These are phyloP conservation scores for Bremia lactucae DNA, from an alignment of 352 stramenopile genomes.

Conservation along the genomic window DNA sequence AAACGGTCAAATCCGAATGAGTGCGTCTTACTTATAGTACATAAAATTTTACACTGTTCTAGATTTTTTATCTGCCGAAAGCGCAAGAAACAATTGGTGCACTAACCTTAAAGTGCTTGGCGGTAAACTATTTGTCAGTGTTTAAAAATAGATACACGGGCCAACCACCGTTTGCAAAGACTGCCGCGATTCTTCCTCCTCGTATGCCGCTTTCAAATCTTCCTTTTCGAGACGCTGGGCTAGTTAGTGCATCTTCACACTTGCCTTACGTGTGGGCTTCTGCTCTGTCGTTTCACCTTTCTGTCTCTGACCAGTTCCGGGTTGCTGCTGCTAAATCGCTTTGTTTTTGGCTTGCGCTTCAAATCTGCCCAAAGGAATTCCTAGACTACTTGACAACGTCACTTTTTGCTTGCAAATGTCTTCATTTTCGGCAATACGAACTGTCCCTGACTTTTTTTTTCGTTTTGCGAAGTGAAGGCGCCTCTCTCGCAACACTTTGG, in stretches of 20 bases:
- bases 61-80: no score
- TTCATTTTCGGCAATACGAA: slow-evolving; percentile 14
- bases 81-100: no score
- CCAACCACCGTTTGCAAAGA: slow-evolving; percentile 42
- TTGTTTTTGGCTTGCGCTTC: slow-evolving; percentile 22
- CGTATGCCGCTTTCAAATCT: slow-evolving; percentile 88
- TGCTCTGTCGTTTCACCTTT: slow-evolving; percentile 87
- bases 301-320: slow-evolving; percentile 21
- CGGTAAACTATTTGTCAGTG: no score
- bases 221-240: slow-evolving; percentile 91
- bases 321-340: slow-evolving; percentile 16
- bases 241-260: slow-evolving; percentile 87
- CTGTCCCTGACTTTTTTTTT: slow-evolving; percentile 35
- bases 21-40: no score
- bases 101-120: no score
- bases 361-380: slow-evolving; percentile 89
- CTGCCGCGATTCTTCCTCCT: slow-evolving; percentile 85
- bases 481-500: slow-evolving; percentile 83
- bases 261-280: slow-evolving; percentile 87
- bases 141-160: slow-evolving; percentile 65
- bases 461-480: slow-evolving; percentile 62
- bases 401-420: slow-evolving; percentile 52
- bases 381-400: slow-evolving; percentile 90
- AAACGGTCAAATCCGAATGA: no score
- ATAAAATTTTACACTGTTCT: no score